These are phyloP conservation scores for Capsicum rhomboideum DNA, from an alignment of 257 asterid species.

Conservation along the genomic window DNA sequence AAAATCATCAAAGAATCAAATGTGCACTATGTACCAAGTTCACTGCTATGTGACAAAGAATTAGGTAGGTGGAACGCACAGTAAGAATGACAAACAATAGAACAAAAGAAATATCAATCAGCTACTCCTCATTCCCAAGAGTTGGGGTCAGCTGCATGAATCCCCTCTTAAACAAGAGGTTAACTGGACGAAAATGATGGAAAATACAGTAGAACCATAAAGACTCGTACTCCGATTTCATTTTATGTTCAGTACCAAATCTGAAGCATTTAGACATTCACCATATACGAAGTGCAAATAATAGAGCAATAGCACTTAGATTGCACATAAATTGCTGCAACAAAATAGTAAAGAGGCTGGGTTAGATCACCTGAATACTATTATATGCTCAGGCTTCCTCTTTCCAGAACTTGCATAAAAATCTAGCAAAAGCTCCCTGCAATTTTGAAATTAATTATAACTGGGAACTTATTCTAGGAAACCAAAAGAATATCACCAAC, in stretches of 20 bases:
- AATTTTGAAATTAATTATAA: not conserved
- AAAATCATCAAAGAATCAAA: not conserved
- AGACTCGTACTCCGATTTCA: not conserved
- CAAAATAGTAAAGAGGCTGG: not conserved
- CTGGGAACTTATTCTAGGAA: not conserved
- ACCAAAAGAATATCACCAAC: not conserved
- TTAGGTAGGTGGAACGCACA: not conserved
- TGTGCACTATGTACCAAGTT: not conserved
- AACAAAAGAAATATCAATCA: not conserved
- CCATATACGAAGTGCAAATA: not conserved
- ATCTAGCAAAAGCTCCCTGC: conserved; percentile 73
- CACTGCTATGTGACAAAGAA: not conserved
- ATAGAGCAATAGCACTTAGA: not conserved
- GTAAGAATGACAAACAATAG: not conserved
- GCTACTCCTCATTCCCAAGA: not conserved
- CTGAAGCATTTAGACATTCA: not conserved
- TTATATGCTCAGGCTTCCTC: conserved; percentile 80
- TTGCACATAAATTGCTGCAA: not conserved
- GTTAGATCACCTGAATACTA: conserved; percentile 64
- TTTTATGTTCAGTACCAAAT: not conserved
- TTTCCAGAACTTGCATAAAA: conserved; percentile 65
- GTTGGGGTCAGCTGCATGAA: not conserved
- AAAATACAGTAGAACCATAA: not conserved
- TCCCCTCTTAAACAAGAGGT: not conserved
- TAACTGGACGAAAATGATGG: not conserved